A percentile compares a stretch with the other conserved stretches of the same genome.
Evolutionary conservation across 2,329 filamentous ascomycete species (phyloP).

Genomic region (Xylariaceae sp.): DNA sequence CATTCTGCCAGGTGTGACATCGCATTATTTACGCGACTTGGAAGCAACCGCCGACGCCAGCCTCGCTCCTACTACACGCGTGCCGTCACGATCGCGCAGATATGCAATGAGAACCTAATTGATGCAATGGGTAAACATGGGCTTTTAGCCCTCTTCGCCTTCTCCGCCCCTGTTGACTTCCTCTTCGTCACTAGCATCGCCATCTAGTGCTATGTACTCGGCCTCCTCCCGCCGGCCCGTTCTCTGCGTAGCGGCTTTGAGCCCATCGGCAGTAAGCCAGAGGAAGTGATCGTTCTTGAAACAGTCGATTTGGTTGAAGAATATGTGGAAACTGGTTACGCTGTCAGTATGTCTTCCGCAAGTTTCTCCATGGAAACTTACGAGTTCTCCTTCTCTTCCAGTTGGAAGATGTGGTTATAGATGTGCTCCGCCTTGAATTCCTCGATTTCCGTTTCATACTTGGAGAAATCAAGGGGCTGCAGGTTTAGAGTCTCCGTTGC

Average conservation of each 20-base stretch:
- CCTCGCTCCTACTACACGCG: too few relatives aligned
- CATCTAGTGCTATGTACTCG: constrained; percentile 51
- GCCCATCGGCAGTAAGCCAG: constrained; percentile 69
- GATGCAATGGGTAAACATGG: too few relatives aligned
- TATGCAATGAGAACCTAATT: too few relatives aligned
- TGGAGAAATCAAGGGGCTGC: constrained; percentile 73
- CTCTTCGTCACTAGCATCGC: constrained; percentile 40
- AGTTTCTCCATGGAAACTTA: constrained; percentile 47
- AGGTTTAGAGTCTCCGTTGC: constrained; percentile 62
- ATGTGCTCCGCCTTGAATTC: constrained; percentile 92
- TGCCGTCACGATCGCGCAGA: too few relatives aligned
- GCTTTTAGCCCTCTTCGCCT: too few relatives aligned
- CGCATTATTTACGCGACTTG: too few relatives aligned
- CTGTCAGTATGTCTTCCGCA: constrained; percentile 17
- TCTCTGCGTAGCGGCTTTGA: constrained; percentile 56
- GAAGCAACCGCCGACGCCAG: too few relatives aligned
- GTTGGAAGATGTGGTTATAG: constrained; percentile 84
- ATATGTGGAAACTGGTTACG: constrained; percentile 63
- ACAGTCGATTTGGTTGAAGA: constrained; percentile 77
- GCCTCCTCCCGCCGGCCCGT: constrained; percentile 42
- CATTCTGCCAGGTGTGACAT: too few relatives aligned
- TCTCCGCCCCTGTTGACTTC: too few relatives aligned
- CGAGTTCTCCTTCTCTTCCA: constrained; percentile 85
- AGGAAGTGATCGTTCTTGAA: constrained; percentile 71
- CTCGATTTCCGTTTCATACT: constrained; percentile 73